Base-by-base conservation (phyloP, 257 asterid genomes). In the Jasminum sambac region DNA sequence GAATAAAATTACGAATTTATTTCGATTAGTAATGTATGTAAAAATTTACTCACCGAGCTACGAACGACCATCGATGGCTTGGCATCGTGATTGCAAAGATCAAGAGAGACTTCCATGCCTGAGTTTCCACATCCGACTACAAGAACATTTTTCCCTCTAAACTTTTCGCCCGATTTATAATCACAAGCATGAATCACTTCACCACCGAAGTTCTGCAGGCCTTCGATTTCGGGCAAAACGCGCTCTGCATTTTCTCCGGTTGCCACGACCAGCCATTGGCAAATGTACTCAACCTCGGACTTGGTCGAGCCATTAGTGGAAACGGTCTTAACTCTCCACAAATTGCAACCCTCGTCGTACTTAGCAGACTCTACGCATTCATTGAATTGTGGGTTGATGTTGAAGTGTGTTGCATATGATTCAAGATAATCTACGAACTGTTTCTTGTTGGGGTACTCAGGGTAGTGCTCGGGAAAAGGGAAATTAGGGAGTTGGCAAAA, bases 41-140 rank as follows among this genome's bases (percentile, higher is more conserved):
- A 14, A 64, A 58, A 25, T 30, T 30, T 30, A 74, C 83, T 65
- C 62, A 79, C 72, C 55, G 79, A 66, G 52, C 63, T 64, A 24
- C 80, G 74, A 4, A 70, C 79, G 1, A 71, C 77, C 19, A 79
- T 59, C 16, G 80, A 75, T 26, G 79, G 77, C 48, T 63, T 74
- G n/a, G 83, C 83, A 70, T 69, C 68, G 34, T 68, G 72, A 4
- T 79, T 79, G 50, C 77, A 67, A 42, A 79, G 80, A 68, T 79
- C 83, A 37, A 79, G 67, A 23, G 71, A 71, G 24, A 79, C 69
- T 69, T 79, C 80, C 80, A 79, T 71, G 60, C 83, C 77, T 0
- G 79, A 79, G 68, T 79, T 74, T 8, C 83, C 79, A 78, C 74
- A 78, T 19, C 83, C 83, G 16, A 78, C 79, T 8, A 78, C 79